Evolutionary conservation across 2,329 filamentous ascomycete genomes (phyloP).

Genomic region (Scytalidium lignicola): DNA sequence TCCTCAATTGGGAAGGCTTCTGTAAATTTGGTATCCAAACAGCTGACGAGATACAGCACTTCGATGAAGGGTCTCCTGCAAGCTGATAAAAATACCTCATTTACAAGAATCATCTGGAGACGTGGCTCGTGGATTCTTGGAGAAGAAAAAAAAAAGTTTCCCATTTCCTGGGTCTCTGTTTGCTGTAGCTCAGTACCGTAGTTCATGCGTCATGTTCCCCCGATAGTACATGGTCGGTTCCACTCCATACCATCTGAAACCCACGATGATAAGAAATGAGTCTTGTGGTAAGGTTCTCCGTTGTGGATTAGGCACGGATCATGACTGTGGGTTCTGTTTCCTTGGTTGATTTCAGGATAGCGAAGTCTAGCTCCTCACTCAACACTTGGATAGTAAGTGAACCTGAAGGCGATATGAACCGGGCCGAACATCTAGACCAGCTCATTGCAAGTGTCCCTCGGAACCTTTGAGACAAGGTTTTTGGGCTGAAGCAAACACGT

Average conservation of each 20-base stretch:
- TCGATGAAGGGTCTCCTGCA: not conserved
- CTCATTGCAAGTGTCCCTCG: not conserved
- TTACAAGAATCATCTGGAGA: not conserved
- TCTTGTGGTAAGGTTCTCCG: too few relatives aligned
- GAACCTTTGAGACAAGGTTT: not conserved
- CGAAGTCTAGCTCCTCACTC: too few relatives aligned
- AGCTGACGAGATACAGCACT: not conserved
- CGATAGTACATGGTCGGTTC: too few relatives aligned
- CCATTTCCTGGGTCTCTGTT: too few relatives aligned
- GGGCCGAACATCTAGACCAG: not conserved
- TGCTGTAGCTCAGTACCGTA: too few relatives aligned
- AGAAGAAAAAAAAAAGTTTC: too few relatives aligned
- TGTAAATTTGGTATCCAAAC: not conserved
- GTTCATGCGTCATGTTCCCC: too few relatives aligned
- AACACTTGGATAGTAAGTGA: not conserved
- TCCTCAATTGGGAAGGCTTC: not conserved
- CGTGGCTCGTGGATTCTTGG: not conserved
- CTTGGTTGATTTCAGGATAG: too few relatives aligned
- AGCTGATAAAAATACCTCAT: not conserved
- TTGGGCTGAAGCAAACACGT: not conserved
- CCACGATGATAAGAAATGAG: too few relatives aligned
- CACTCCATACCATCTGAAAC: too few relatives aligned
- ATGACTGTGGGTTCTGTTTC: too few relatives aligned
- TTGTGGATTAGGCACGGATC: too few relatives aligned
- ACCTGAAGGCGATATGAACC: not conserved